Evolutionary conservation across 1,139 yeast genomes (phyloP).

Genomic region (Magnusiomyces suaveolens): DNA sequence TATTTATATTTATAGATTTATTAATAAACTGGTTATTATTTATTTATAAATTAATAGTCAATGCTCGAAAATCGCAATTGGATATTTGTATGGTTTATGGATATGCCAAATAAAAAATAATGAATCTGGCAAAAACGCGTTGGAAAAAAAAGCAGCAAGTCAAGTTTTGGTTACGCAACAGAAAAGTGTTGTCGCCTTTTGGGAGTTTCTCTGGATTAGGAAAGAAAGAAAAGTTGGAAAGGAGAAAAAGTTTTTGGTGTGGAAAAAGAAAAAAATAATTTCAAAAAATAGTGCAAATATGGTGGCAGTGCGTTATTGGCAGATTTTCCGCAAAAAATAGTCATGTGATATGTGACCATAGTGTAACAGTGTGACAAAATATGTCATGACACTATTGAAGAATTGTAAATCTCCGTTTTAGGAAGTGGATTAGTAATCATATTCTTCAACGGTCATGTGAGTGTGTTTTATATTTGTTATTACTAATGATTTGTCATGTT

Average conservation of each 20-base stretch:
- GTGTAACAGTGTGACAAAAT: background rate
- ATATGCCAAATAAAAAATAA: too few species aligned
- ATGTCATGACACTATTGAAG: background rate
- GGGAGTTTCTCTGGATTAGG: slow-evolving; percentile 1
- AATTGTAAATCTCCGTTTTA: background rate
- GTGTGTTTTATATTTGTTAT: background rate
- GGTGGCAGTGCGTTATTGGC: background rate
- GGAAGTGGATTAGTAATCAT: background rate
- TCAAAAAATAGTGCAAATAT: too few species aligned
- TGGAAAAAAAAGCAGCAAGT: background rate
- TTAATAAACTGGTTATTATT: too few species aligned
- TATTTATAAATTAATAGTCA: too few species aligned
- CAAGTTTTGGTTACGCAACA: background rate
- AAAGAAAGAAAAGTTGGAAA: background rate
- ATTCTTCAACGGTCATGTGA: too few species aligned
- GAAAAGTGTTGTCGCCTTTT: background rate
- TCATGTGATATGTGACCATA: too few species aligned
- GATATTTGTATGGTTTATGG: too few species aligned
- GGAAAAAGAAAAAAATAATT: background rate
- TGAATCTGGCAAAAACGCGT: background rate
- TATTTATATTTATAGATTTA: too few species aligned
- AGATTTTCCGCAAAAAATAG: background rate
- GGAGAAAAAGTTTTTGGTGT: background rate
- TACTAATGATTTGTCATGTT: too few species aligned
- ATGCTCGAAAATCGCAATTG: too few species aligned